phyloP scores from a whole-genome alignment of 148 eudicot species.

The Heliosperma pusillum region DNA sequence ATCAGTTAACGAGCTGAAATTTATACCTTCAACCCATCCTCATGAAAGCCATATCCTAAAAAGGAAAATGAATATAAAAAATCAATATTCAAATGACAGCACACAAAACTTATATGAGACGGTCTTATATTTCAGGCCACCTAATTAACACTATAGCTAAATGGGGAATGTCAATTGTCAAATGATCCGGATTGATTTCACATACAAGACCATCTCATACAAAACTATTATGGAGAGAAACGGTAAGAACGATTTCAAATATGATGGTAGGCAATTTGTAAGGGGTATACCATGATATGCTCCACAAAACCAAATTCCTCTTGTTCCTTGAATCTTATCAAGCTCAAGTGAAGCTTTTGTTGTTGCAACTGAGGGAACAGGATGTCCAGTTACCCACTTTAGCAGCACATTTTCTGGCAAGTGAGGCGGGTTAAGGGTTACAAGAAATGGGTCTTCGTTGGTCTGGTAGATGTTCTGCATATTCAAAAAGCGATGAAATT shows the following conservation, averaged over 20 bases:
- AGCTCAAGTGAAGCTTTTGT: slow-evolving; percentile 77
- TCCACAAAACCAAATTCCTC: slow-evolving; percentile 97
- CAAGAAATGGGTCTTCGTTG: slow-evolving; percentile 52
- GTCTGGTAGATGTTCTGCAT: slow-evolving; percentile 66
- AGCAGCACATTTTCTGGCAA: slow-evolving; percentile 61
- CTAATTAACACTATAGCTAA: too few species aligned
- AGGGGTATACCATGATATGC: slow-evolving; percentile 73
- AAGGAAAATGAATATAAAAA: slow-evolving; percentile 2
- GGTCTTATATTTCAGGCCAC: background rate
- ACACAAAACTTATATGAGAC: background rate
- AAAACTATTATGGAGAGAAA: background rate
- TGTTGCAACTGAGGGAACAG: slow-evolving; percentile 88
- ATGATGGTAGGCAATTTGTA: background rate
- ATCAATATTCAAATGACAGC: background rate
- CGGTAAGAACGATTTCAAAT: background rate
- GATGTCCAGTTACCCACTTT: slow-evolving; percentile 87
- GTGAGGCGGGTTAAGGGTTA: slow-evolving; percentile 76
- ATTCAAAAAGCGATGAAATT: background rate
- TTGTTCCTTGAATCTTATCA: slow-evolving; percentile 73
- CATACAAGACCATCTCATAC: background rate
- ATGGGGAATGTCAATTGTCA: too few species aligned
- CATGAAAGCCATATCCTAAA: slow-evolving; percentile 92
- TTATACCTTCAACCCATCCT: slow-evolving; percentile 91
- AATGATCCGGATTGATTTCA: too few species aligned
- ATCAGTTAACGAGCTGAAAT: background rate